Evolutionary conservation across 2,329 filamentous ascomycete species (phyloP), one percentile per base, ranked within the genome.

Genomic region (Fusarium compactum): DNA sequence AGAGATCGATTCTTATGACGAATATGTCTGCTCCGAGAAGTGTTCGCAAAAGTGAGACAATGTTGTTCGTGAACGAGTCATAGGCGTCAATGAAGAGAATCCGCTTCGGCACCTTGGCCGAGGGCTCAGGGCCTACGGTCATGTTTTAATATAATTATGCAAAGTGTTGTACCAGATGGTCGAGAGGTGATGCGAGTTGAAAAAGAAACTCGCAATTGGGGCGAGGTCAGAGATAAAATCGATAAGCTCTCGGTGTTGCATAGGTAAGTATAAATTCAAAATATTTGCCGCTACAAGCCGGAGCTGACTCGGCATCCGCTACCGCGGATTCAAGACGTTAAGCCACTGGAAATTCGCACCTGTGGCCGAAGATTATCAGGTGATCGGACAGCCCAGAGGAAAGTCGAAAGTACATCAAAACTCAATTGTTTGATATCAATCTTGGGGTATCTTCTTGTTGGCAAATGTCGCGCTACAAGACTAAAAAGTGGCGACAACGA

Each of bases 21-120:
- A 80, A 87, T 34, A 97, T 91, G 18, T 90, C 84, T 22, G 88
- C 91, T 63, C 86, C 82, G 11, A 97, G 85, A 6, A 89, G 85
- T 6, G 91, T 89, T 73, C 91, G 87, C 48, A 98, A 85, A 34
- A 97, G 87, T 8, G 92, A 90, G 56, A 97, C 90, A 75, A 98
- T 96, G 82, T 98, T 98, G 82, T 97, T 95, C 58, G 94, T 93
- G 81, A 98, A 99, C 44, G 95, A 98, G 83, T 99, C 96, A 81
- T 97, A 97, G 67, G 95, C 95, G 80, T 98, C 96, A 72, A 99
- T 86, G 81, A 97, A 97, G 69, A 98, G 88, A 67, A 98, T 91
- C 65, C 84, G 83, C 59, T 68, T 77, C 58, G 64, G 64, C 38
- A 51, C 32, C 22, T 57, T 57, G 48, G 46, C 59, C 58, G 65